phyloP scores from a whole-genome alignment of 169 alveolate species.

The Plasmodium berghei region DNA sequence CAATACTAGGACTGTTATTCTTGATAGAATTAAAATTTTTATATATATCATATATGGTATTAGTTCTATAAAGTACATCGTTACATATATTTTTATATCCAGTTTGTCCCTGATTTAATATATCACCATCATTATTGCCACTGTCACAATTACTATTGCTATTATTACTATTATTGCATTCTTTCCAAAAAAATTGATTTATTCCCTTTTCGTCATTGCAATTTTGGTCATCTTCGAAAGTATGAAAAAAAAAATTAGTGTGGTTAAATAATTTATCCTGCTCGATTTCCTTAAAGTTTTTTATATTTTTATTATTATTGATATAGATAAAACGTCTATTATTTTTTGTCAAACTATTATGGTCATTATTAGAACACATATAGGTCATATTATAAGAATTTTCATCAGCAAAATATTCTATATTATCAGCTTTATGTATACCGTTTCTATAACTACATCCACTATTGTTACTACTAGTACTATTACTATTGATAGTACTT shows the following conservation, averaged over 20 bases:
- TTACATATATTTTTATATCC: slow-evolving; percentile 55
- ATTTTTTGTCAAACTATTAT: not conserved
- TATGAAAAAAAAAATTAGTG: not conserved
- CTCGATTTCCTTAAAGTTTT: slow-evolving; percentile 12
- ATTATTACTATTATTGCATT: slow-evolving; percentile 3
- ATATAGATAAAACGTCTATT: not conserved
- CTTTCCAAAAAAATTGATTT: not conserved
- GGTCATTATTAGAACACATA: not conserved
- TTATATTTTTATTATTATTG: not conserved
- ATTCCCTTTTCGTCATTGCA: not conserved
- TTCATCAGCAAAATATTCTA: not conserved
- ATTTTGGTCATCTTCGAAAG: too few species aligned
- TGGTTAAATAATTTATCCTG: slow-evolving; percentile 4
- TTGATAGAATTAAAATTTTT: slow-evolving; percentile 26
- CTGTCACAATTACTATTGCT: not conserved
- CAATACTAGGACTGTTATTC: slow-evolving; percentile 2
- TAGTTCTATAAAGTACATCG: slow-evolving; percentile 60
- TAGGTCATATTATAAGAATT: not conserved
- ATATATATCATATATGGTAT: slow-evolving; percentile 59
- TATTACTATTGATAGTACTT: not conserved
- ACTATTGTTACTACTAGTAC: not conserved
- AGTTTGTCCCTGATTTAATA: not conserved
- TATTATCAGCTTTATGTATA: not conserved
- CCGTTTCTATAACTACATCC: not conserved
- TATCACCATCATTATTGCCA: not conserved